Conservation (phyloP, 2,329 filamentous ascomycete species). For the Epichloe amarillans region DNA sequence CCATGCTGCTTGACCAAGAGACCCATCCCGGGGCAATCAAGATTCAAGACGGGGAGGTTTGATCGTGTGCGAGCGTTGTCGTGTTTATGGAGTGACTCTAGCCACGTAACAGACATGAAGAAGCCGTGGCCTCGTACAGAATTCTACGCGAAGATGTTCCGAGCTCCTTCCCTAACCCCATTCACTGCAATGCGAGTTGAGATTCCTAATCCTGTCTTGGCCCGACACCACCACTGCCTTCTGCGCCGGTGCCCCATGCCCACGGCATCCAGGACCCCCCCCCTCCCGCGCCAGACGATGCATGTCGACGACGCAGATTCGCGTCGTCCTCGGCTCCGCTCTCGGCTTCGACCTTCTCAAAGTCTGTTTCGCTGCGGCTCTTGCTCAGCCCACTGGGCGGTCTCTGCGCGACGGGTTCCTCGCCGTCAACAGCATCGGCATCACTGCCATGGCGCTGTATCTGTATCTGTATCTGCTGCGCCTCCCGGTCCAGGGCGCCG, state of each 20-base stretch:
- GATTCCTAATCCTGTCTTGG: slow-evolving; percentile 23
- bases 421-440: slow-evolving; percentile 18
- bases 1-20: background rate
- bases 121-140: background rate
- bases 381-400: slow-evolving; percentile 51
- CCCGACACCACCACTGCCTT: slow-evolving; percentile 21
- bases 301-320: slow-evolving; percentile 20
- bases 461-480: slow-evolving; percentile 46
- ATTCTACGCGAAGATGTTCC: slow-evolving; percentile 12
- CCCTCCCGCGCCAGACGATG: slow-evolving; percentile 11
- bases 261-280: slow-evolving; percentile 35
- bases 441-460: slow-evolving; percentile 29
- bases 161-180: slow-evolving; percentile 16
- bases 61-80: background rate
- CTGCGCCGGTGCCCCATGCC: slow-evolving; percentile 25
- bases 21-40: too few species aligned
- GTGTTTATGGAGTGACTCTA: background rate
- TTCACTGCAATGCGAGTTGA: slow-evolving; percentile 8
- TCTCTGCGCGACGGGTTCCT: slow-evolving; percentile 23
- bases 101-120: background rate
- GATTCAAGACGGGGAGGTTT: too few species aligned
- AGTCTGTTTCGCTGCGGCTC: slow-evolving; percentile 76
- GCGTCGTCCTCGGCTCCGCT: slow-evolving; percentile 44
- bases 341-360: slow-evolving; percentile 76
- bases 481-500: slow-evolving; percentile 68